Base-by-base conservation (phyloP, 805 yeast genomes). In the Schizosaccharomyces octosporus region DNA sequence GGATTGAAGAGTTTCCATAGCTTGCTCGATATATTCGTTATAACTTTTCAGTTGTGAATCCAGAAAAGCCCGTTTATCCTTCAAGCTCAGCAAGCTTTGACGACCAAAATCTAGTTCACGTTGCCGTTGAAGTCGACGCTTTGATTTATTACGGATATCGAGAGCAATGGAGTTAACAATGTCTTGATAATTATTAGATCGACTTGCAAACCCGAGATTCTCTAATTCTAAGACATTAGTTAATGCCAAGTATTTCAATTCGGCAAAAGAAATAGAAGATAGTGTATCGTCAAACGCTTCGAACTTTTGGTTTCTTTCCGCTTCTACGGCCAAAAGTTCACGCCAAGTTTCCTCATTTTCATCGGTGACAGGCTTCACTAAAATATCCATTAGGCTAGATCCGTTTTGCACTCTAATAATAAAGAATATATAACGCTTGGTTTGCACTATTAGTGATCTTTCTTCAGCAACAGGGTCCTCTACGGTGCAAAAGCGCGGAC, bases 361-460 rank as follows among this genome's bases (percentile, higher is more conserved):
- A 0, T 82, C 79, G 45, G 76, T 74, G 39, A 85, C 86, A 2
- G 84, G 84, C 3, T 82, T 78, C 9, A 85, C 76, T 60, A 87
- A 70, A 61, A 87, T 72, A 60, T 85, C 90, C 62, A 83, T 77
- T 58, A 90, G 75, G 64, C 81, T 82, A 1, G 78, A 74, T 31
- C 82, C 82, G 59, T 74, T 76, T 73, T 93, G 97, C 5, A 93
- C 85, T 65, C 88, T 81, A 64, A 89, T 80, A 67, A 90, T 81
- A 68, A 87, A 87, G 17, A 84, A 72, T n/a, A 89, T 73, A 65
- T 88, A 84, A 64, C 95, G 75, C 69, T 90, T 90, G 0, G 85
- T 87, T 67, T 87, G 88, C 61, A 87, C 78, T 66, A 83, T 74
- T 39, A 86, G 71, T 5, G 84, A 73, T 61, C 78, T 78, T 48